Conservation (phyloP, 2,329 filamentous ascomycete genomes). For the Fusarium ramigenum region DNA sequence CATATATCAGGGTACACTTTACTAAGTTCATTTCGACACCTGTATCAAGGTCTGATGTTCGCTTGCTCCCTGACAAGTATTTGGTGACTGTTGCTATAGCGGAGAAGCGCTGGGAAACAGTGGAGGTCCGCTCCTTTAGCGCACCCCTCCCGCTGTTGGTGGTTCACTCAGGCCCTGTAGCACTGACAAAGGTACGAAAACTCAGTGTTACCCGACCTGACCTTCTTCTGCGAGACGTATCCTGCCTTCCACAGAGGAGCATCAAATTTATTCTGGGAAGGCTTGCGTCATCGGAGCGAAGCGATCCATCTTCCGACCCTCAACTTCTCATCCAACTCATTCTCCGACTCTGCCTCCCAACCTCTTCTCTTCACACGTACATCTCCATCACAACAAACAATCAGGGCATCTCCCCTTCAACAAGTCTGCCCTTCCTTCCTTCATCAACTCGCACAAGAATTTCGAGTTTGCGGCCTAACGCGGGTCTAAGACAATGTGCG, state of each 20-base stretch:
- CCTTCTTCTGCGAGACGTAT: neutral
- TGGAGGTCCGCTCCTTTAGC: neutral
- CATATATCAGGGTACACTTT: neutral
- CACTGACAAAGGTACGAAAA: neutral
- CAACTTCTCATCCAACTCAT: neutral
- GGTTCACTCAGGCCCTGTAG: neutral
- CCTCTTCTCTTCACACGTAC: neutral
- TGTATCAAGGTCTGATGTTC: neutral
- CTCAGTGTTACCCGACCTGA: neutral
- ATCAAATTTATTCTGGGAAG: neutral
- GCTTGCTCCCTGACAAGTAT: fast-evolving
- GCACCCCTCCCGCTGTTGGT: neutral
- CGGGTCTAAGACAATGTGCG: neutral
- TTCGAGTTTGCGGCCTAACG: neutral
- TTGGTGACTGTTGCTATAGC: neutral
- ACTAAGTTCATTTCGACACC: fast-evolving
- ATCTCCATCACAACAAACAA: neutral
- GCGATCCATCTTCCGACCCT: neutral
- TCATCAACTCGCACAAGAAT: too few species aligned
- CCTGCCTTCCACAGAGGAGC: neutral
- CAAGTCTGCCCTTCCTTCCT: too few species aligned
- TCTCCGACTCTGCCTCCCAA: neutral
- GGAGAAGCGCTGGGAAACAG: neutral
- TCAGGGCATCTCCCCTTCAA: neutral
- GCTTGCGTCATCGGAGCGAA: neutral